Evolutionary conservation across 1,139 yeast species (phyloP), one percentile per base, ranked within the genome.

Genomic region (Candida pseudoviswanathii): DNA sequence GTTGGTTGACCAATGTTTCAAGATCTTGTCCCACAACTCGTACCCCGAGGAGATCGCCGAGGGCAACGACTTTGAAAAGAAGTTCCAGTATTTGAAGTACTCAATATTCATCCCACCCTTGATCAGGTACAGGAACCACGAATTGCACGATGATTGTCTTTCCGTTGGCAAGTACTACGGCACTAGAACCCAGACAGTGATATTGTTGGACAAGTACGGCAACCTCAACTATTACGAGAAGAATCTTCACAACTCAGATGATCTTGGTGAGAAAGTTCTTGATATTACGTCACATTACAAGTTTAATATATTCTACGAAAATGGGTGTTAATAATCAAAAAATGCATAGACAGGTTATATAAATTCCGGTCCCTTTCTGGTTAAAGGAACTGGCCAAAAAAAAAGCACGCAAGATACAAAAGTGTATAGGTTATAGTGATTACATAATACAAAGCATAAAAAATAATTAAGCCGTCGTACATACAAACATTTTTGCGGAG

Each of bases 131-230:
- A 63, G 71, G 3, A 39, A 54, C 32, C 38, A 43, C 29, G 39
- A 48, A 33, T n/a, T 31, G 10, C 43, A 46, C 11, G 48, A 46
- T 44, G 27, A 38, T 24, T 45, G 44, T 10, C 39, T 44, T 10
- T 48, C 55, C 39, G 56, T 63, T 26, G 88, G 89, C 0, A 66
- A 70, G 27, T 82, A 75, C 58, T 94, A 92, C 60, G 98, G 97
- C 0, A 94, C 99, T 0, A 71, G 98, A 48, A 89, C 97, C 0
- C 97, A 91, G 61, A 90, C 96, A 0, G 80, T 91, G 1, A 75
- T 92, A 4, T 61, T 90, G 22, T 75, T 89, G 8, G 80, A 78
- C 57, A 75, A 73, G 36, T 50, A 64, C 4, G 86, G 87, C 2
- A 51, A 54, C 16, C 57, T 77, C 43, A 66, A 71, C 49, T 76